These are phyloP conservation scores for Begonia fuchsioides DNA, from an alignment of 306 rosid species.

Conservation along the genomic window DNA sequence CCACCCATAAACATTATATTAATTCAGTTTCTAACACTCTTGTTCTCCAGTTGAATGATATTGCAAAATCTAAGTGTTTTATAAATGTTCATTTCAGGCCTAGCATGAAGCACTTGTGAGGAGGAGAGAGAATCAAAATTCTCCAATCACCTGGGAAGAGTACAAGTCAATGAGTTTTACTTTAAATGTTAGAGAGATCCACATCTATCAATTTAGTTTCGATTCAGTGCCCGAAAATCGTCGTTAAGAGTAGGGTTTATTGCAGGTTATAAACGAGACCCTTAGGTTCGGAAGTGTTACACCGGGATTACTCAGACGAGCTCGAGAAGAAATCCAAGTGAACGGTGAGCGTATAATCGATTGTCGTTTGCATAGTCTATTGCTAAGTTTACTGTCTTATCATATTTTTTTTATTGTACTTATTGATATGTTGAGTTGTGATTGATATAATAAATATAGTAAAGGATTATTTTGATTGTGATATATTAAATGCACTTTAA, in stretches of 20 bases:
- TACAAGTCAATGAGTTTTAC: constrained; percentile 59
- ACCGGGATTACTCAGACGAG: constrained; percentile 54
- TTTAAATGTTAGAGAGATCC: constrained; percentile 28
- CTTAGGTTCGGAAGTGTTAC: constrained; percentile 49
- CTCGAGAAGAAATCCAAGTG: constrained; percentile 31
- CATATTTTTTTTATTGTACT: too few species aligned
- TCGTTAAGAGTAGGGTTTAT: background rate
- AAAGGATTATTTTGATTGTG: too few species aligned
- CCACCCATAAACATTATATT: too few species aligned
- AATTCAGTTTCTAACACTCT: too few species aligned
- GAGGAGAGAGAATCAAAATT: constrained; percentile 33
- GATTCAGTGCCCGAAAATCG: too few species aligned
- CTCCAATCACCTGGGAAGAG: constrained; percentile 44
- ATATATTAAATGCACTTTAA: too few species aligned
- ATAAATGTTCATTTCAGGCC: constrained; percentile 18
- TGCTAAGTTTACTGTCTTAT: too few species aligned
- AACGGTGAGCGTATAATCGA: constrained; percentile 19
- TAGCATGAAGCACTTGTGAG: constrained; percentile 48
- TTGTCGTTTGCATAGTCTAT: background rate
- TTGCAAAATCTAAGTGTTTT: background rate
- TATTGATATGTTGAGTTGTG: too few species aligned
- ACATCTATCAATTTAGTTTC: too few species aligned
- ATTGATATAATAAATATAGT: too few species aligned
- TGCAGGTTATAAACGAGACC: constrained; percentile 48
- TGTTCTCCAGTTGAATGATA: too few species aligned